Evolutionary conservation across 169 alveolate genomes (phyloP).

Genomic region (Perkinsus chesapeaki): DNA sequence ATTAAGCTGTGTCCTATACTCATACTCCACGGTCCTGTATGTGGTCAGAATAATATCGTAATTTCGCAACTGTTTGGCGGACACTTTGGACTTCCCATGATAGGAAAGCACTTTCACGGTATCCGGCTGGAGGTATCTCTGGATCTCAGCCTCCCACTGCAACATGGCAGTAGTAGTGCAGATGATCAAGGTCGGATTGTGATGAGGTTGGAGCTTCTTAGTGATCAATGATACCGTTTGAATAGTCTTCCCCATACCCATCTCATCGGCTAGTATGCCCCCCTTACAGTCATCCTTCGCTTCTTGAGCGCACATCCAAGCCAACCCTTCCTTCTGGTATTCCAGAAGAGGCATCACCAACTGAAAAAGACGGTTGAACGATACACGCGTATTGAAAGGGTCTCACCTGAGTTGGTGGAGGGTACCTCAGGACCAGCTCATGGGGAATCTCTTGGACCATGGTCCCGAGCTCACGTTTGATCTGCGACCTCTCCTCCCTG

Average conservation of each 20-base stretch:
- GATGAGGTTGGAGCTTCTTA: neutral
- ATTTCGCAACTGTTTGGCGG: slow-evolving; percentile 17
- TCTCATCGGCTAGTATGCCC: slow-evolving; percentile 70
- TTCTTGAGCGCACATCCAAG: slow-evolving; percentile 63
- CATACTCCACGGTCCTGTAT: slow-evolving; percentile 32
- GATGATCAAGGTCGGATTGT: slow-evolving; percentile 12
- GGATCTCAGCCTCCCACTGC: slow-evolving; percentile 35
- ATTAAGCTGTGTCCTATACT: slow-evolving; percentile 14
- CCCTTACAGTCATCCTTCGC: slow-evolving; percentile 45
- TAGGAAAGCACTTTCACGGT: slow-evolving; percentile 23
- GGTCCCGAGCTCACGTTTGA: neutral
- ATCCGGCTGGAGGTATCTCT: slow-evolving; percentile 28
- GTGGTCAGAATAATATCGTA: slow-evolving; percentile 34
- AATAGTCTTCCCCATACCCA: slow-evolving; percentile 74
- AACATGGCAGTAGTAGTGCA: slow-evolving; percentile 34
- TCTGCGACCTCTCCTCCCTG: too few relatives aligned
- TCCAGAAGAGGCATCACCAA: slow-evolving; percentile 7
- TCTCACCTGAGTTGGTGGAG: neutral
- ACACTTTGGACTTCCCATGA: slow-evolving; percentile 21
- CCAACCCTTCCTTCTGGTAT: slow-evolving; percentile 53
- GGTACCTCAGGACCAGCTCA: neutral
- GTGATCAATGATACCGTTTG: slow-evolving; percentile 42
- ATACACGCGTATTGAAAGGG: neutral
- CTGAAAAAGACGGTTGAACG: neutral
- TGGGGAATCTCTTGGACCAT: neutral